Conservation (phyloP, 2,329 filamentous ascomycete genomes). For the Hypoxylon sp. region DNA sequence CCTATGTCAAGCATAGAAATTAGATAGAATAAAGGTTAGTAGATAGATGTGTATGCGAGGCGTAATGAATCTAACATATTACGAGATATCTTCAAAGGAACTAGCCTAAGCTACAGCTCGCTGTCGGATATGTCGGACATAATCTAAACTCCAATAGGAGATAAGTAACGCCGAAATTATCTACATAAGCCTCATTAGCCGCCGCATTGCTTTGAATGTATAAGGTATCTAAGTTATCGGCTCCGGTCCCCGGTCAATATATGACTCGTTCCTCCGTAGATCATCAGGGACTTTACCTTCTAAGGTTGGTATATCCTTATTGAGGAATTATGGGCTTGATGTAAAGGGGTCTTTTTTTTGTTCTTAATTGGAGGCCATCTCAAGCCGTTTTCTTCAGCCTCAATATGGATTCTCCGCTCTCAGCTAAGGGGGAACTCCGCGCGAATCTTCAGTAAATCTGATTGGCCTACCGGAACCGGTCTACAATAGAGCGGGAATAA, state of each 20-base stretch:
- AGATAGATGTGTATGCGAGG: neutral
- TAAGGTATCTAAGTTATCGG: neutral
- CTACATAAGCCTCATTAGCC: neutral
- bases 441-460: neutral
- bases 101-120: too few species aligned
- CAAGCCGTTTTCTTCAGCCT: neutral
- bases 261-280: neutral
- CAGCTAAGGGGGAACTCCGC: neutral
- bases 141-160: neutral
- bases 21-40: neutral
- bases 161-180: neutral
- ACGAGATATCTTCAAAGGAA: too few species aligned
- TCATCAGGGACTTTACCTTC: neutral
- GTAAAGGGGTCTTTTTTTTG: neutral
- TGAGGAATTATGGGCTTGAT: neutral
- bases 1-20: neutral
- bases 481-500: neutral
- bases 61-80: neutral
- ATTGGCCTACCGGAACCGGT: neutral
- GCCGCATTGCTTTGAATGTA: neutral
- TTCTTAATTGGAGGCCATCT: neutral
- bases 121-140: too few species aligned
- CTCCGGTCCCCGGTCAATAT: neutral
- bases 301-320: neutral
- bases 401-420: neutral